Evolutionary conservation across 108 stramenopile species (phyloP).

Genomic region (Chaetoceros tenuissimus): DNA sequence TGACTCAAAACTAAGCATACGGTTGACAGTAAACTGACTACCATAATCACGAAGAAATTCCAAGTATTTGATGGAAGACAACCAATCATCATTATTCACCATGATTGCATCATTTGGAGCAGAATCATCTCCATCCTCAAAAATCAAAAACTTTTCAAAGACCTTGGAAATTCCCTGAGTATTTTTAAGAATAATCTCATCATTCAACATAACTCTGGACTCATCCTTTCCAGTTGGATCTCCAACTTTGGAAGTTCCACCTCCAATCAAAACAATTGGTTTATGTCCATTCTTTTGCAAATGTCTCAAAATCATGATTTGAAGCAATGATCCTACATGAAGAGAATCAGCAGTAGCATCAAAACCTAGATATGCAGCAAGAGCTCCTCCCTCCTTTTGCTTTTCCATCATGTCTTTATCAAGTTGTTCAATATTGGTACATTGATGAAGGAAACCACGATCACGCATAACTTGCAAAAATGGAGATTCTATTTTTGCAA

Average conservation of each 20-base stretch:
- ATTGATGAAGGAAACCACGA: slow-evolving; percentile 82
- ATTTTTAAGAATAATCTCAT: slow-evolving; percentile 73
- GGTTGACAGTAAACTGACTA: slow-evolving; percentile 94
- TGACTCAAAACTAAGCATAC: slow-evolving; percentile 93
- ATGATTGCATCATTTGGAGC: slow-evolving; percentile 64
- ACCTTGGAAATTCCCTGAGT: slow-evolving; percentile 73
- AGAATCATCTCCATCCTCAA: slow-evolving; percentile 35
- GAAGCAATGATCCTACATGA: slow-evolving; percentile 94
- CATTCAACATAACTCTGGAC: slow-evolving; percentile 74
- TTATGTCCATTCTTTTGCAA: slow-evolving; percentile 82
- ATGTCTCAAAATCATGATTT: slow-evolving; percentile 96
- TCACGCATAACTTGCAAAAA: slow-evolving; percentile 76
- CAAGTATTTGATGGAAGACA: slow-evolving; percentile 70
- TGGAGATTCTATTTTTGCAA: slow-evolving; percentile 50
- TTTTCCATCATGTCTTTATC: slow-evolving; percentile 34
- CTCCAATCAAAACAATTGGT: slow-evolving; percentile 90
- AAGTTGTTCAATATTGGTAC: slow-evolving; percentile 66
- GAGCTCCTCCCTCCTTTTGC: slow-evolving; percentile 4
- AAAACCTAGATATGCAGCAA: slow-evolving; percentile 90
- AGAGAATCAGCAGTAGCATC: slow-evolving; percentile 97
- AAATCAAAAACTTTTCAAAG: slow-evolving; percentile 72
- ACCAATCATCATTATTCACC: slow-evolving; percentile 97
- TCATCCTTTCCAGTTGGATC: slow-evolving; percentile 98
- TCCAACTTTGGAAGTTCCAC: slow-evolving; percentile 94
- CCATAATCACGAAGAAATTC: slow-evolving; percentile 95